These are phyloP conservation scores for Phytophthora citrophthora DNA, from an alignment of 352 stramenopile species.

Conservation along the genomic window DNA sequence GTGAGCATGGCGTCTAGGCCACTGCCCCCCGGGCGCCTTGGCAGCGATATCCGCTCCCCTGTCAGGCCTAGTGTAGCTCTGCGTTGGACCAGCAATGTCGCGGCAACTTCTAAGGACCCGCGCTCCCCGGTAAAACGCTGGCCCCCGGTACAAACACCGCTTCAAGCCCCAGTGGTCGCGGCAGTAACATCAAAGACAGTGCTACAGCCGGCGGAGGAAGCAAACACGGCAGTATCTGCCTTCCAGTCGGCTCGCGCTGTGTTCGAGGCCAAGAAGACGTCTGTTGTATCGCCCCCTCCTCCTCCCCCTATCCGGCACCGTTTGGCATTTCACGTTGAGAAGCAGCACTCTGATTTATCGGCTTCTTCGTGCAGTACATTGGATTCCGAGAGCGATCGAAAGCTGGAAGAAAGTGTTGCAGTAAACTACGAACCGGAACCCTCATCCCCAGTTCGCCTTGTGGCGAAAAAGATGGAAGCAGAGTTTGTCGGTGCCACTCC, in stretches of 20 bases:
- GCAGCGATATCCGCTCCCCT: constrained; percentile 24
- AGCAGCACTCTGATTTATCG: constrained; percentile 27
- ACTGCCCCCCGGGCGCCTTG: constrained; percentile 34
- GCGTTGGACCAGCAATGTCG: constrained; percentile 23
- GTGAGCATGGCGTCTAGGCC: constrained; percentile 47
- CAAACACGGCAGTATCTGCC: constrained; percentile 7
- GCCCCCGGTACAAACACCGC: neutral
- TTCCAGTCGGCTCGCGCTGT: constrained; percentile 36
- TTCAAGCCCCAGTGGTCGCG: constrained; percentile 3
- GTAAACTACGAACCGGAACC: neutral
- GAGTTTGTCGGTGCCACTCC: neutral
- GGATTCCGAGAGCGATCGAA: constrained; percentile 24
- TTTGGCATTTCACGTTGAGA: constrained; percentile 12
- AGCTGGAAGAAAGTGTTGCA: constrained; percentile 20
- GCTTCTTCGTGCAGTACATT: constrained; percentile 29
- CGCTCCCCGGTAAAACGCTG: constrained; percentile 18
- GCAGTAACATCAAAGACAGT: neutral
- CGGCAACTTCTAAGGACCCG: constrained; percentile 7
- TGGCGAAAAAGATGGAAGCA: constrained; percentile 16
- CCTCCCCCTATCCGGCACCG: constrained; percentile 13
- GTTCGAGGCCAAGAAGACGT: constrained; percentile 34
- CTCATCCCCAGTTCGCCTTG: neutral
- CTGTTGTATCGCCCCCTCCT: neutral
- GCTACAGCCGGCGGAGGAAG: neutral
- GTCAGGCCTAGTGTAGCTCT: constrained; percentile 30